Percentiles rank a stretch among this genome's conserved stretches.
Evolutionary conservation across 202 grass and related monocot genomes (phyloP).

Genomic region (Setaria italica): DNA sequence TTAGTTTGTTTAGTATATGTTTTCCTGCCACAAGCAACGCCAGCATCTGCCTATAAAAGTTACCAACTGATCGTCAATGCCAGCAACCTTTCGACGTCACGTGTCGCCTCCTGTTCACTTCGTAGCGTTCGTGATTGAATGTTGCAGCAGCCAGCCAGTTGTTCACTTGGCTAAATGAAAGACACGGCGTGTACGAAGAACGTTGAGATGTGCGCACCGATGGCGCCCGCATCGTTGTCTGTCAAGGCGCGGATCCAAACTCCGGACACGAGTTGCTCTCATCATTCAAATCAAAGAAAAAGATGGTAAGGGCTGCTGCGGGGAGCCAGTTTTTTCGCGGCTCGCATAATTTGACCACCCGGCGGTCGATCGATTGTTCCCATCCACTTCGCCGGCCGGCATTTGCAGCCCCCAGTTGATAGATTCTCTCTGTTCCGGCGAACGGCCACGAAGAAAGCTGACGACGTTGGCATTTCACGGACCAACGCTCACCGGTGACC

Average conservation of each 20-base stretch:
- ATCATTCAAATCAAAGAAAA: neutral
- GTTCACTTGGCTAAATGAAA: neutral
- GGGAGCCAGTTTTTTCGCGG: neutral
- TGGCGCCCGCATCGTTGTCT: neutral
- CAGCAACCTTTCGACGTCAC: constrained; percentile 1
- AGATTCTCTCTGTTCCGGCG: neutral
- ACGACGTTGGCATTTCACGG: no score
- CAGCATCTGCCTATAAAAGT: neutral
- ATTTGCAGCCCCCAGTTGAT: neutral
- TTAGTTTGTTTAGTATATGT: neutral
- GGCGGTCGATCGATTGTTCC: no score
- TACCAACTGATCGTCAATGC: neutral
- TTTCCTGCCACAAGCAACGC: neutral
- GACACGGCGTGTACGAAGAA: neutral
- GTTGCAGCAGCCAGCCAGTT: neutral
- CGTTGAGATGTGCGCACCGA: neutral
- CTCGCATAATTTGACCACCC: constrained; percentile 19
- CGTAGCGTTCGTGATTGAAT: neutral
- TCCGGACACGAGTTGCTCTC: constrained; percentile 1
- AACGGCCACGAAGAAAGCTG: neutral
- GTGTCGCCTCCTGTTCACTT: neutral
- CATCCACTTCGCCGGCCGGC: neutral
- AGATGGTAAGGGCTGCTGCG: neutral
- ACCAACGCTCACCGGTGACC: neutral
- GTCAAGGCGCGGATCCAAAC: constrained; percentile 12